phyloP scores from a whole-genome alignment of 2,329 filamentous ascomycete genomes.

The Pseudopithomyces maydicus region DNA sequence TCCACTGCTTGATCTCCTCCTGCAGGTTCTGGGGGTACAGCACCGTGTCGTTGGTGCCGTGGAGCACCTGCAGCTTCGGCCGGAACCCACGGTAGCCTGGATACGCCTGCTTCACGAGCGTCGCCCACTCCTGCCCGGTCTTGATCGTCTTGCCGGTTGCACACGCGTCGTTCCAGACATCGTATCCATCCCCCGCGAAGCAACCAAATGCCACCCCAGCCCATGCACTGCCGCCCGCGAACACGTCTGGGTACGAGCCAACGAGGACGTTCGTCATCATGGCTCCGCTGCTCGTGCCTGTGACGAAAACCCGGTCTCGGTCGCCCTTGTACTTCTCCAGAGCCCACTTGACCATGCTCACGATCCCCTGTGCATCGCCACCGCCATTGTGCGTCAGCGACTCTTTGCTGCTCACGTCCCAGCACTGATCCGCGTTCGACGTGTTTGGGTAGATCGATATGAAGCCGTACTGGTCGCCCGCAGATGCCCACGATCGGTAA shows the following conservation, averaged over 20 bases:
- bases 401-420: constrained; percentile 41
- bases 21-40: constrained; percentile 39
- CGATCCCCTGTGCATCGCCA: constrained; percentile 40
- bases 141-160: constrained; percentile 39
- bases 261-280: constrained; percentile 45
- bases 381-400: constrained; percentile 40
- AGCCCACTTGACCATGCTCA: constrained; percentile 37
- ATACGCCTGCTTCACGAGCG: constrained; percentile 34
- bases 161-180: constrained; percentile 38
- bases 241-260: constrained; percentile 41
- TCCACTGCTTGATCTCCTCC: constrained; percentile 45
- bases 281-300: constrained; percentile 40
- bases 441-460: constrained; percentile 41
- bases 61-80: constrained; percentile 39
- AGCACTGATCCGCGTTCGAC: constrained; percentile 40
- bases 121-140: constrained; percentile 36
- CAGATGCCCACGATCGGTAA: constrained; percentile 32
- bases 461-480: constrained; percentile 40
- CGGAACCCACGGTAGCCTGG: constrained; percentile 36
- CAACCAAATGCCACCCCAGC: constrained; percentile 44
- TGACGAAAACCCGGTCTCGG: constrained; percentile 37
- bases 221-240: constrained; percentile 40
- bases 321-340: constrained; percentile 36
- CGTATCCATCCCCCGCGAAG: constrained; percentile 37
- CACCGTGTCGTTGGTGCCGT: constrained; percentile 32